phyloP scores from a whole-genome alignment of 225 moss, liverwort and hornwort species.

The Pseudoscleropodium purum region DNA sequence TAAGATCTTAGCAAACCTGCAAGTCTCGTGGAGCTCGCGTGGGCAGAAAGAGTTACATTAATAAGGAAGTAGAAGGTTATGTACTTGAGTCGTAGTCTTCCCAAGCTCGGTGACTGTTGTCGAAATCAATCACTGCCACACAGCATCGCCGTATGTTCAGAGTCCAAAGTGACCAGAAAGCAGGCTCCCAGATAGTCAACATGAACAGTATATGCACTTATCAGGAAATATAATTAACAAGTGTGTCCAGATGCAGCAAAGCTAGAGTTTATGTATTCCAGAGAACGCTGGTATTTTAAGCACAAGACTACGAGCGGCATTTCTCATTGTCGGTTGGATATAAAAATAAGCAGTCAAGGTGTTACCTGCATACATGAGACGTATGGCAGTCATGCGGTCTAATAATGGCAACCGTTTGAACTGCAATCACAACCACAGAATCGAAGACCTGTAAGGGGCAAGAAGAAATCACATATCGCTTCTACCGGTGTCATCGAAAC shows the following conservation, averaged over 20 bases:
- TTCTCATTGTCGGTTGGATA: not conserved
- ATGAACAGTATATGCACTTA: not conserved
- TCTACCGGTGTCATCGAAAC: not conserved
- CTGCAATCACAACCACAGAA: conserved; percentile 30
- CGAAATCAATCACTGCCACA: conserved; percentile 84
- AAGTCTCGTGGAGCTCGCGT: not conserved
- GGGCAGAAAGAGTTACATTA: not conserved
- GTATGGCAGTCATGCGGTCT: conserved; percentile 89
- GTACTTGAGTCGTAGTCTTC: conserved; percentile 78
- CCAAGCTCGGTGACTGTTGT: conserved; percentile 87
- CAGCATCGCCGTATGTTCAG: not conserved
- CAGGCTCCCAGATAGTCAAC: not conserved
- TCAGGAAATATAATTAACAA: not conserved
- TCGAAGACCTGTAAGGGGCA: not conserved
- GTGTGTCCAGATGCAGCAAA: not conserved
- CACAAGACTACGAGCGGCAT: not conserved
- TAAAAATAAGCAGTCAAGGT: conserved; percentile 14
- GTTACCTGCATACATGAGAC: conserved; percentile 99
- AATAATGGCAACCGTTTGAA: conserved; percentile 78
- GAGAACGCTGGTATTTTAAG: not conserved
- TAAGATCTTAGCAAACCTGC: not conserved
- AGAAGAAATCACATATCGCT: not conserved
- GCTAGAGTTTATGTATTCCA: no score
- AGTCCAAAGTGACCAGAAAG: not conserved
- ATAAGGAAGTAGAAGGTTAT: not conserved